Base-by-base conservation (phyloP, 208 protist species). In the Jaenimonas drosophilae region DNA sequence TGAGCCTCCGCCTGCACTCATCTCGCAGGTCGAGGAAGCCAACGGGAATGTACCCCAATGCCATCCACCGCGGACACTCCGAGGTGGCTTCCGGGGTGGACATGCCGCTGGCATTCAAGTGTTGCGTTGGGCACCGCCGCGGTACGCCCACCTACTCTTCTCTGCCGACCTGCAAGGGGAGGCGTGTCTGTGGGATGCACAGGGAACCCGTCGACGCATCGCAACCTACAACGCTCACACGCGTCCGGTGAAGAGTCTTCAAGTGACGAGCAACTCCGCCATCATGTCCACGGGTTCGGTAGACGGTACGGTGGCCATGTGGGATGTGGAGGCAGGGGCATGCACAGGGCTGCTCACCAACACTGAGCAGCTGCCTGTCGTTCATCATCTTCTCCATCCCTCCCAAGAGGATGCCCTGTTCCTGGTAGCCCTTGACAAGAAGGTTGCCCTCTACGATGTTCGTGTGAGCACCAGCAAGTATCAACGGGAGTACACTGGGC, bases 401-500 rank as follows among this genome's bases (percentile, higher is more conserved):
- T 71, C 64, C 32, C 41, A 78, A 25, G 69, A 66, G 32, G 31
- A 29, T 19, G 48, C 63, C n/a, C 60, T 87, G 4, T 48, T 88
- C 24, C 59, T 88, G 26, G 83, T 59, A 4, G 72, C 76, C 4
- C 64, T 83, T 14, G 78, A 80, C 45, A 49, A 62, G 19, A 75
- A 82, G 30, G 64, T 92, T 0, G 68, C 75, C 34, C 66, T 96
- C 49, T 98, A 84, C 54, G 94, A 97, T 61, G 65, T 84, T 14
- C 72, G 79, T 14, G 80, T 60, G 30, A 88, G 74, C 47, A 51
- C 47, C 38, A 50, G 25, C 33, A 61, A 50, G 46, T 67, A 74
- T 33, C 74, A 88, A 54, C 79, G 79, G 41, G 85, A 96, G 65
- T 99, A 98, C 80, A 91, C 97, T 20, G 79, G 95, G 1, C 97